Percentiles rank a stretch among this genome's conserved stretches.
These are phyloP conservation scores for Heterobasidion occidentale DNA, from an alignment of 1,284 basidiomycete species.

Conservation along the genomic window DNA sequence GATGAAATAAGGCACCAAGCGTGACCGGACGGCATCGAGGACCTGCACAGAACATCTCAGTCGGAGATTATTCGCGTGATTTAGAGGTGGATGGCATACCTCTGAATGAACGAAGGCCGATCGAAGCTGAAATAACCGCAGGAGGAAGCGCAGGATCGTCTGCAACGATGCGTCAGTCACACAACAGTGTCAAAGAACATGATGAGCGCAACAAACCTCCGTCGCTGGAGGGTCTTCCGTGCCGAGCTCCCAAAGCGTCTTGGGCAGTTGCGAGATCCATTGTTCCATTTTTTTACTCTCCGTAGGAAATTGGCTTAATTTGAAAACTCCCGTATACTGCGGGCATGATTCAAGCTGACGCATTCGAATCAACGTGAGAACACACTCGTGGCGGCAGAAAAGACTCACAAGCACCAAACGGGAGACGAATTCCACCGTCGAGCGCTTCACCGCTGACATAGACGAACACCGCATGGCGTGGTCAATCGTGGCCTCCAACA, in stretches of 20 bases:
- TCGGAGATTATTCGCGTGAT: conserved; percentile 4
- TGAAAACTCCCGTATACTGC: conserved; percentile 46
- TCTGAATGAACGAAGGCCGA: conserved; percentile 32
- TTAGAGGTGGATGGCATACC: conserved; percentile 22
- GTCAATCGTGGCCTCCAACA: conserved; percentile 44
- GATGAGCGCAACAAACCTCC: conserved; percentile 36
- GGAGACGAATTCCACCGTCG: conserved; percentile 67
- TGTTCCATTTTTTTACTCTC: conserved; percentile 38
- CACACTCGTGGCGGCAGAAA: neutral
- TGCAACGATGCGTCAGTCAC: conserved; percentile 16
- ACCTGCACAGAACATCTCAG: conserved; percentile 9
- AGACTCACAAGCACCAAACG: conserved; percentile 55
- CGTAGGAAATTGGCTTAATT: conserved; percentile 22
- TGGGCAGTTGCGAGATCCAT: conserved; percentile 67
- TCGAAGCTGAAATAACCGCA: conserved; percentile 53
- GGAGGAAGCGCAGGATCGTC: conserved; percentile 55
- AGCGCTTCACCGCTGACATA: conserved; percentile 51
- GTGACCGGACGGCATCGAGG: conserved; percentile 44
- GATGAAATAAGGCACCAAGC: conserved; percentile 72
- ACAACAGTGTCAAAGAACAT: neutral
- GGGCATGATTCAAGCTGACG: conserved; percentile 54
- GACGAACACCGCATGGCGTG: conserved; percentile 52
- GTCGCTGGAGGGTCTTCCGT: conserved; percentile 44
- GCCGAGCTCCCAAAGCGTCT: conserved; percentile 78
- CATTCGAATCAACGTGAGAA: conserved; percentile 6